phyloP scores from a whole-genome alignment of 192 early-diverging fungal genomes.

The Lobosporangium transversale region DNA sequence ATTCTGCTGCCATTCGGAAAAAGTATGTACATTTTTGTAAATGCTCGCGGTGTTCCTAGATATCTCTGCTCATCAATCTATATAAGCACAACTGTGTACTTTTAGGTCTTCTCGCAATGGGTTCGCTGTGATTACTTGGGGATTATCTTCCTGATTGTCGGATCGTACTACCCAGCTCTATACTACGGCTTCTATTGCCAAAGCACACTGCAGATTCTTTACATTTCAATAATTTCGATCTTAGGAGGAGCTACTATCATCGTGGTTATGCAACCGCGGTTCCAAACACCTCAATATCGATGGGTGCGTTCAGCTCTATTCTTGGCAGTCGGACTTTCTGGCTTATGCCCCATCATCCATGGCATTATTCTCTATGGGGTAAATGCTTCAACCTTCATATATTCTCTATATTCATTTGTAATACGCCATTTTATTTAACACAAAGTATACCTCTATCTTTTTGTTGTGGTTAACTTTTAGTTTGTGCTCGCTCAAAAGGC shows the following conservation, averaged over 20 bases:
- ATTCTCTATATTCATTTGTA: not conserved
- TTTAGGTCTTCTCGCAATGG: slow-evolving; percentile 72
- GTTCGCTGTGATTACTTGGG: slow-evolving; percentile 96
- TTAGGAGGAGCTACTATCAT: slow-evolving; percentile 69
- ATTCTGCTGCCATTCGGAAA: slow-evolving; percentile 85
- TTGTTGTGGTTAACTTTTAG: slow-evolving; percentile 12
- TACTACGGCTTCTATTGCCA: slow-evolving; percentile 67
- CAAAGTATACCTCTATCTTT: not conserved
- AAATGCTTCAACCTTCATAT: slow-evolving; percentile 35
- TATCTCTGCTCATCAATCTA: no score
- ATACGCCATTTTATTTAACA: not conserved
- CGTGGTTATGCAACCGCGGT: slow-evolving; percentile 50
- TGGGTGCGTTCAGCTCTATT: slow-evolving; percentile 83
- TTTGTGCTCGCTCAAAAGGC: slow-evolving; percentile 54
- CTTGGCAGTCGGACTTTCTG: slow-evolving; percentile 80
- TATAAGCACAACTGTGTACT: not conserved
- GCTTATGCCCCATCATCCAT: slow-evolving; percentile 79
- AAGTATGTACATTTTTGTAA: slow-evolving; percentile 38
- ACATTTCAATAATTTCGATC: slow-evolving; percentile 66
- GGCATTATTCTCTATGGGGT: slow-evolving; percentile 74
- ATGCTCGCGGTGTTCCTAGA: no score
- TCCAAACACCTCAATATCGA: slow-evolving; percentile 80
- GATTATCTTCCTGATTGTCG: slow-evolving; percentile 84
- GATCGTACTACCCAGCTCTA: slow-evolving; percentile 64
- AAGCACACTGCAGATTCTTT: slow-evolving; percentile 55